Evolutionary conservation across 176 grass and related monocot genomes (phyloP).

Genomic region (Hordeum vulgare): MorexV3_pseudomolecules_assembly NC_058523.1:3596639-3597138

Average conservation of each 20-base stretch:
- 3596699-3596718: slow-evolving; percentile 71
- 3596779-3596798: slow-evolving; percentile 95
- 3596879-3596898: slow-evolving; percentile 67
- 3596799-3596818: not conserved
- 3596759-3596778: slow-evolving; percentile 91
- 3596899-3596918: slow-evolving; percentile 90
- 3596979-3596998: slow-evolving; percentile 76
- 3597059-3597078: not conserved
- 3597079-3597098: not conserved
- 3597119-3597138: not conserved
- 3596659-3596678: slow-evolving; percentile 37
- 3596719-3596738: slow-evolving; percentile 84
- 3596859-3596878: not conserved
- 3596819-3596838: not conserved
- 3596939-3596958: slow-evolving; percentile 81
- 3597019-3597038: slow-evolving; percentile 71
- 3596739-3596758: slow-evolving; percentile 83
- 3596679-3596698: slow-evolving; percentile 64
- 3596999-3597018: slow-evolving; percentile 98
- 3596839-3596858: not conserved
- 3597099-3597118: not conserved
- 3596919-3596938: slow-evolving; percentile 88
- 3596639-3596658: not conserved
- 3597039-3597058: not conserved
- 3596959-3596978: slow-evolving; percentile 93